phyloP scores from a whole-genome alignment of 495 filamentous ascomycete genomes.

The Clohesyomyces aquaticus region DNA sequence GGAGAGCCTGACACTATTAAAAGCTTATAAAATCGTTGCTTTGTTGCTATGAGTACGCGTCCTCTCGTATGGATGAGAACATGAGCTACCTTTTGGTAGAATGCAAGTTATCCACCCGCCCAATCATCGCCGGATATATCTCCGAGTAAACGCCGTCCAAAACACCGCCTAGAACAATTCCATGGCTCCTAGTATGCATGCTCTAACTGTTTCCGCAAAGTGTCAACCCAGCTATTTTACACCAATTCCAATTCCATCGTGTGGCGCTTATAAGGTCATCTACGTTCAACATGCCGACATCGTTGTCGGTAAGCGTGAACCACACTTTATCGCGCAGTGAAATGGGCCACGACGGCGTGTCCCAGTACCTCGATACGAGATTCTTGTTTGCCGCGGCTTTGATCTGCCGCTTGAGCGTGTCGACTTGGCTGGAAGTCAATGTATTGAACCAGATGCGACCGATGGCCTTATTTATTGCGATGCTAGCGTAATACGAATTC shows the following conservation, averaged over 20 bases:
- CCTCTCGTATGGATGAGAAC: no score
- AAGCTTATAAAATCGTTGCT: no score
- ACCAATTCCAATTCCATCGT: constrained; percentile 39
- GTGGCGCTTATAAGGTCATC: constrained; percentile 34
- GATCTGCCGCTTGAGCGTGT: constrained; percentile 30
- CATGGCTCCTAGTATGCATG: not conserved
- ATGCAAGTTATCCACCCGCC: no score
- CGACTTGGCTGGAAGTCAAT: constrained; percentile 10
- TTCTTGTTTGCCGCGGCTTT: constrained; percentile 29
- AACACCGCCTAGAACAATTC: not conserved
- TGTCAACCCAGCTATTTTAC: constrained; percentile 27
- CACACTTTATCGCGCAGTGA: constrained; percentile 31
- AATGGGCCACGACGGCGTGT: constrained; percentile 34
- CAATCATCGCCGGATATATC: no score
- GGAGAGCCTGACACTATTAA: no score
- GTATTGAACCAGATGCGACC: constrained; percentile 24
- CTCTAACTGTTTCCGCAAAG: constrained; percentile 24
- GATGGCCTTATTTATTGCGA: constrained; percentile 20
- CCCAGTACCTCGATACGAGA: constrained; percentile 34
- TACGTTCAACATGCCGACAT: constrained; percentile 37
- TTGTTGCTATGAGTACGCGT: no score
- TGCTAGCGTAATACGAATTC: constrained; percentile 39
- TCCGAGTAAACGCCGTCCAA: not conserved
- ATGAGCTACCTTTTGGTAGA: no score
- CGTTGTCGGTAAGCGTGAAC: constrained; percentile 24